Base-by-base conservation (phyloP, 1,139 yeast genomes). In the Candida smagusa region DNA sequence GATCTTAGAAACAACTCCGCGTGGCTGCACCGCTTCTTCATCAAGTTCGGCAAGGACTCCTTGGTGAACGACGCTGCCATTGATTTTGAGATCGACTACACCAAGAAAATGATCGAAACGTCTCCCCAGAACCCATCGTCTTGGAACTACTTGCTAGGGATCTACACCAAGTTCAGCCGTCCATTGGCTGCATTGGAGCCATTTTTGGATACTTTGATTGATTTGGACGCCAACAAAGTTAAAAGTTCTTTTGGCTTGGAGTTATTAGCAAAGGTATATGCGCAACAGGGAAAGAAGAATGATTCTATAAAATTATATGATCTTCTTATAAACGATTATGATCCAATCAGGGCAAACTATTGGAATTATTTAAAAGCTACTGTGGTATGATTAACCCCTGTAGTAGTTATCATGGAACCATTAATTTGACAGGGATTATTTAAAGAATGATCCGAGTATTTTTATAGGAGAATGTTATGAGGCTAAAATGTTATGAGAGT, bases 1-100 rank as follows among this genome's bases (percentile, higher is more conserved):
- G 99, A 92, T 59, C 76, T 87, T 13, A 70, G 88, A 50, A 92
- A 92, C 62, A 94, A 92, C 58, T 85, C 96, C 39, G 97, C 95
- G 0, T 92, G 99, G 99, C 75, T 81, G 40, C 95, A 87, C 60
- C 71, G 97, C 38, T 85, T 69, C 63, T 88, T 82, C 51, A 57
- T 84, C 13, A 53, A 56, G 26, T 68, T 72, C 40, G 63, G 66
- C 16, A 43, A 50, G n/a, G 42, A 42, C 2, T 36, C 41, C 6
- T 24, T 39, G 16, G 37, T 40, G 2, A 38, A 47, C 6, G 39
- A 30, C 3, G 46, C 34, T 9, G 37, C 35, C 13, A 31, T 49
- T 4, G 59, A 55, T 26, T 38, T 38, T 2, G 84, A 79, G 45
- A 48, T 77, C 4, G 65, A 63, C 5, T 86, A 60, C 50, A 71